Evolutionary conservation across 2,329 filamentous ascomycete species (phyloP), one percentile per base, ranked within the genome.

Genomic region (Fusarium euwallaceae): DNA sequence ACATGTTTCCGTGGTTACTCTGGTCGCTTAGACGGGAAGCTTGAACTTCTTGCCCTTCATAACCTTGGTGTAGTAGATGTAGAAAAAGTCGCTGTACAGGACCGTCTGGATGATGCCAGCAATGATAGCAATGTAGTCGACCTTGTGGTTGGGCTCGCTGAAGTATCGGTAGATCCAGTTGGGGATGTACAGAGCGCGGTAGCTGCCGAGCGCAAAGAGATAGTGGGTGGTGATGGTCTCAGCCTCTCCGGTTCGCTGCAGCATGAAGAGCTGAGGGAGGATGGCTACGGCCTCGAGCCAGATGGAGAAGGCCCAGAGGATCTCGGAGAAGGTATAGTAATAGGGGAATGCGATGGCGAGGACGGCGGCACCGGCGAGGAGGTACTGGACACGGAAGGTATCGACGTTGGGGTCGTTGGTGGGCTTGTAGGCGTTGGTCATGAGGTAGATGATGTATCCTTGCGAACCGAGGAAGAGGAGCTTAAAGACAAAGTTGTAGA

Each of bases 161-260:
- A 94, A 90, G 85, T 96, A 98, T 66, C 97, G 89, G 85, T 94
- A 98, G 79, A 98, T 92, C 97, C 97, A 99, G 86, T 99, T 99
- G 76, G 97, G 97, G 78, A 99, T 99, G 85, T 99, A 99, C 66
- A 99, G 88, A 4, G 95, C 94, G 67, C 97, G 90, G 87, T 99
- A 99, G 73, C 92, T 87, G 37, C 97, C 97, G 41, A 99, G 88
- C 16, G 97, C 96, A 81, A 98, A 98, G 48, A 99, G 90, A 83
- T 99, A 99, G 85, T 99, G 96, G 1, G 95, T 98, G 14, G 97
- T 99, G 81, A 99, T 99, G n/a, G 97, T 98, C 86, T 99, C 97
- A 12, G 97, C 97, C 86, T 98, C 96, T 76, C 97, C 97, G 0
- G 97, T 99, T 79, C 97, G 90, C 86, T 99, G 97, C 74, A 99